Evolutionary conservation across 2,329 filamentous ascomycete species (phyloP), one percentile per base, ranked within the genome.

Genomic region (Alternaria gansuensis): DNA sequence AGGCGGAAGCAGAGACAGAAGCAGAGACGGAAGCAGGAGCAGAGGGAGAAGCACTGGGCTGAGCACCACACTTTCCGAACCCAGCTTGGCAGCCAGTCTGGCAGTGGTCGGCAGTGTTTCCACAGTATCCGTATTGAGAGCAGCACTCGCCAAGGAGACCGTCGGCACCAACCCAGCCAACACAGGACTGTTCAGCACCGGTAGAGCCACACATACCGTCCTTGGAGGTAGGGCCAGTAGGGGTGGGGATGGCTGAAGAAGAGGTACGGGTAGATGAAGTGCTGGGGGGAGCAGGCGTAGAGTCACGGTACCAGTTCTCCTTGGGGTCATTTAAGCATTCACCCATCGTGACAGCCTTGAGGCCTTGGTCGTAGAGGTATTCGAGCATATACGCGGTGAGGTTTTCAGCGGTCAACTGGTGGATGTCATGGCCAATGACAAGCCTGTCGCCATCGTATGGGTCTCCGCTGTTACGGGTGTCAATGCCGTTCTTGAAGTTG

Each of bases 381-480:
- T 79, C 69, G 40, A 83, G 80, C 74, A 82, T 80, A 64, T 76
- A 80, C 24, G 67, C 70, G 3, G 81, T 80, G 31, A 83, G 70
- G 59, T 77, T 75, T 36, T 75, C 64, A 7, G 79, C 81, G 4
- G 81, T 83, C 64, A 80, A 75, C 54, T 79, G 60, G 61, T 82
- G 79, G 40, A 82, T 82, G 58, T 83, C 81, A 66, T 83, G 81
- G 14, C 73, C 86, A 63, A 88, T 83, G 6, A 82, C 80, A 51
- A 89, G 70, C 64, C 81, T 84, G 39, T 76, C 68, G 23, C 51
- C 66, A 5, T 64, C 49, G 8, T 65, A 58, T 51, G 69, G 62
- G 33, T 48, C 4, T 24, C 63, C 67, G 26, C 50, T 58, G 28
- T 50, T 50, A 28, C 48, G 51, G 6, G 39, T 53, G 17, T 69